phyloP scores from a whole-genome alignment of 352 stramenopile genomes.

The Phytopythium chamaehyphon region DNA sequence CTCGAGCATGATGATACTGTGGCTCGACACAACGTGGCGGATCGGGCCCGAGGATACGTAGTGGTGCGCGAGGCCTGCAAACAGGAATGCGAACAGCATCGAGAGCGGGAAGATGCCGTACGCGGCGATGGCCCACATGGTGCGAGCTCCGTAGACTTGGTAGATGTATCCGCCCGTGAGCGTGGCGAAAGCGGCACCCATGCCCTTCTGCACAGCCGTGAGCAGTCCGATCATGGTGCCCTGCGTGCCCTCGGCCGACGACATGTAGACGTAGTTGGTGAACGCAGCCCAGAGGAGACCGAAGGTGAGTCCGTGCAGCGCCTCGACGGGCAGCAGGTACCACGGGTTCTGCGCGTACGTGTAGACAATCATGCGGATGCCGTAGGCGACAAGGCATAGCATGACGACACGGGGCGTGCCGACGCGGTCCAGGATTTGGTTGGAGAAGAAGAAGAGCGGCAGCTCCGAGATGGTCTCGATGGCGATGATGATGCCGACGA shows the following conservation, averaged over 20 bases:
- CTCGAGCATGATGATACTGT: slow-evolving; percentile 12
- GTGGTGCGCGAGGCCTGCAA: slow-evolving; percentile 34
- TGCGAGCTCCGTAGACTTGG: slow-evolving; percentile 41
- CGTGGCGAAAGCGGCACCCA: slow-evolving; percentile 54
- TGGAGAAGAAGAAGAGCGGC: slow-evolving; percentile 71
- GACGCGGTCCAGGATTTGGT: slow-evolving; percentile 58
- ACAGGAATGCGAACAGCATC: slow-evolving; percentile 37
- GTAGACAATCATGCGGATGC: slow-evolving; percentile 58
- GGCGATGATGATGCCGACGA: slow-evolving; percentile 67
- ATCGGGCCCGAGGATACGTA: slow-evolving; percentile 16
- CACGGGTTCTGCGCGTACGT: slow-evolving; percentile 60
- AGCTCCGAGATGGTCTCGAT: slow-evolving; percentile 68
- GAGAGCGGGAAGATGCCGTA: slow-evolving; percentile 47
- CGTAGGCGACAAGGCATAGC: slow-evolving; percentile 48
- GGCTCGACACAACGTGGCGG: slow-evolving; percentile 7
- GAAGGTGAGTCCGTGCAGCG: slow-evolving; percentile 67
- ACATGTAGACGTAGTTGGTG: slow-evolving; percentile 75
- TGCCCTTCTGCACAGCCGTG: slow-evolving; percentile 59
- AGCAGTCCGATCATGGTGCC: slow-evolving; percentile 72
- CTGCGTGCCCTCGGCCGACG: slow-evolving; percentile 53
- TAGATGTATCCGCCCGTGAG: slow-evolving; percentile 73
- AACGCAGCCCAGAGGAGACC: slow-evolving; percentile 67
- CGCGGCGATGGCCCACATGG: slow-evolving; percentile 58
- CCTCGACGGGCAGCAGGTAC: slow-evolving; percentile 56
- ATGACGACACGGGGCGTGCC: slow-evolving; percentile 51